phyloP scores from a whole-genome alignment of 306 rosid species.

The Inga leiocalycina region DNA sequence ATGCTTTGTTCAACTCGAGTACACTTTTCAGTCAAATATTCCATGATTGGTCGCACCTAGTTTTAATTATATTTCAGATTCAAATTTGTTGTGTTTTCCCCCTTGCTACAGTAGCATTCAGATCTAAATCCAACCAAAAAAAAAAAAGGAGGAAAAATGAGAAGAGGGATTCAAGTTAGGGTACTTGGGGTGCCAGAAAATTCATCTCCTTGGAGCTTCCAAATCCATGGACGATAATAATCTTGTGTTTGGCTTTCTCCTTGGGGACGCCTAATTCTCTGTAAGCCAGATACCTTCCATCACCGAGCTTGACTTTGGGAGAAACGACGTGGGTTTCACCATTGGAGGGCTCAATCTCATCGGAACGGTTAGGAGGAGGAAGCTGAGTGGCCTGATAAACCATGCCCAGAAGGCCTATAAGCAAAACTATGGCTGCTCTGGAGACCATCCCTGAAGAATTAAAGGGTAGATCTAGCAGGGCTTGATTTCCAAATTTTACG shows the following conservation, averaged over 20 bases:
- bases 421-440: conserved; percentile 51
- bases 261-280: conserved; percentile 62
- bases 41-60: not conserved
- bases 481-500: not conserved
- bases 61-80: not conserved
- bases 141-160: not conserved
- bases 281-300: conserved; percentile 72
- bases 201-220: conserved; percentile 67
- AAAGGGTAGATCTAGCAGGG: conserved; percentile 37
- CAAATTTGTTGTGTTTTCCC: not conserved
- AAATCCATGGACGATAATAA: conserved; percentile 62
- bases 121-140: conserved; percentile 35
- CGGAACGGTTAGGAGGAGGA: conserved; percentile 49
- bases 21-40: not conserved
- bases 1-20: not conserved
- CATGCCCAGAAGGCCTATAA: conserved; percentile 77
- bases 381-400: conserved; percentile 62
- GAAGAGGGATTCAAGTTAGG: not conserved
- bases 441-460: conserved; percentile 52
- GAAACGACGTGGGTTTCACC: conserved; percentile 43
- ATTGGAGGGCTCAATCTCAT: conserved; percentile 22
- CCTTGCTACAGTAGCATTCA: conserved; percentile 6
- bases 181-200: conserved; percentile 48
- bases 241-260: conserved; percentile 50
- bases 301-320: conserved; percentile 56